Base-by-base conservation (phyloP, 495 filamentous ascomycete species). In the Corynascus novoguineensis region DNA sequence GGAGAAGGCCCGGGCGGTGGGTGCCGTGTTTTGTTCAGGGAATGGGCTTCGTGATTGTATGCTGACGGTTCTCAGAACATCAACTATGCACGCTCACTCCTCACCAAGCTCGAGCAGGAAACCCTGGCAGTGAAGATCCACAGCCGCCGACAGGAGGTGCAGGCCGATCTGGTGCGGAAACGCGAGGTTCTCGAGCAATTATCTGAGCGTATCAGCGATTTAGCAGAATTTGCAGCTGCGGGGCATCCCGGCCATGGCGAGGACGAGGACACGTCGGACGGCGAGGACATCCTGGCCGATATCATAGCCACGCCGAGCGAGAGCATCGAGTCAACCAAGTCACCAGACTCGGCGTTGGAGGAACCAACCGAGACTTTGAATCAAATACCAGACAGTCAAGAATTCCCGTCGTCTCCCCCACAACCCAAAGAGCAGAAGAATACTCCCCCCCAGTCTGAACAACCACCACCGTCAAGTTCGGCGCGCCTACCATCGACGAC, bases 91-190 rank as follows among this genome's bases (percentile, higher is more conserved):
- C 84, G 85, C 48, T 79, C 81, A 1, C 81, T 90, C 46, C 86
- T 96, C 41, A 78, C 86, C 29, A 81, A 79, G 52, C 80, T 95
- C 22, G 90, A 96, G 66, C 88, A 89, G 57, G 83, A 86, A 41
- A 81, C 85, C 29, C 72, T 82, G 5, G 65, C 74, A 41, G 70
- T 90, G 58, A 89, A 89, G 69, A 76, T 83, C 19, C 78, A 80
- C 50, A 73, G 82, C 35, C 82, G 81, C 51, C 83, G 85, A 41
- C 81, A 89, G 57, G 82, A 83, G 48, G 70, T 81, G 12, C 87
- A 92, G 65, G 69, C 77, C 2, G 85, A 88, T 45, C 77, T 96
- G 4, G 73, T 78, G 37, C 73, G 74, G 14, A 86, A 90, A 61
- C 78, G 83, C 19, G 79, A 86, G 11, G 61, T 76, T 0, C 74